Conservation (phyloP, 495 filamentous ascomycete species). For the Penicillium psychrofluorescens region DNA sequence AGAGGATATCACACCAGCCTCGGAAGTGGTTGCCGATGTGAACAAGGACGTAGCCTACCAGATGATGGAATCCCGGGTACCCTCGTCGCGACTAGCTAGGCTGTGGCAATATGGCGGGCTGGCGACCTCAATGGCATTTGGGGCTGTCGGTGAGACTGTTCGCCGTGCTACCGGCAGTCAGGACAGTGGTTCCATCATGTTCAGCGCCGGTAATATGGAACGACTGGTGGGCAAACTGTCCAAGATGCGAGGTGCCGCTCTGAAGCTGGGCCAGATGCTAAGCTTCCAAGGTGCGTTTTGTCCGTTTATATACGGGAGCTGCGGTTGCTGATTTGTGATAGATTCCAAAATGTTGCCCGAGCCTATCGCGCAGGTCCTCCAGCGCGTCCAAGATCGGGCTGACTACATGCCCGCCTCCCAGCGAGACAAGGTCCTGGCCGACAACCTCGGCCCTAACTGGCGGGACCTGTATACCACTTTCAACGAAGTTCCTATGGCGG, state of each 20-base stretch:
- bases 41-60: constrained; percentile 44
- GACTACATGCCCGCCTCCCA: constrained; percentile 97
- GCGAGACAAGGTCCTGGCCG: constrained; percentile 69
- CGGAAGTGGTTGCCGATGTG: constrained; percentile 4
- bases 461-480: constrained; percentile 75
- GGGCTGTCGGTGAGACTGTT: constrained; percentile 78
- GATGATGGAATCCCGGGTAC: constrained; percentile 84
- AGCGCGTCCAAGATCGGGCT: constrained; percentile 91
- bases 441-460: constrained; percentile 81
- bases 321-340: constrained; percentile 14
- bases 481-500: constrained; percentile 86
- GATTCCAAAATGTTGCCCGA: constrained; percentile 92
- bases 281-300: constrained; percentile 68
- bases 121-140: constrained; percentile 91
- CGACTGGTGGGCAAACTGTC: constrained; percentile 86
- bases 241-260: constrained; percentile 91
- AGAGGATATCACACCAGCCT: constrained; percentile 14
- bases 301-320: background rate
- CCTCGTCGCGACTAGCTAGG: constrained; percentile 76
- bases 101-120: constrained; percentile 93
- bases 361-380: constrained; percentile 76
- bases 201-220: constrained; percentile 85
- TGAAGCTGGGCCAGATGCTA: constrained; percentile 98
- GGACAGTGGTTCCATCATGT: constrained; percentile 69
- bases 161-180: constrained; percentile 58